A percentile compares a stretch with the other conserved stretches of the same genome.
These are phyloP conservation scores for Umbellularia californica DNA, from an alignment of 164 flowering plant genomes.

Conservation along the genomic window DNA sequence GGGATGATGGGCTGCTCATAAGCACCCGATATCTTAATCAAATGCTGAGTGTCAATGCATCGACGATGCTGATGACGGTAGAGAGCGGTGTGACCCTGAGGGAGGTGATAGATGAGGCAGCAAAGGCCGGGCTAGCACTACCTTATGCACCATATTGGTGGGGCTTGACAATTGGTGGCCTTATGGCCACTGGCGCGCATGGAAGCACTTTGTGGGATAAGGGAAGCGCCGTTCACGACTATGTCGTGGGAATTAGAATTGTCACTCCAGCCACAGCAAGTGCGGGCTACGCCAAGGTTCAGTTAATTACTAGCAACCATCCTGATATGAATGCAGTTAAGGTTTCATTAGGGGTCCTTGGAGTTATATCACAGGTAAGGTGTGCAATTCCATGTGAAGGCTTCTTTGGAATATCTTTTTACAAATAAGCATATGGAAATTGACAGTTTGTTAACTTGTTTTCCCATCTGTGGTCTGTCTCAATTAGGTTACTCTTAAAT, in stretches of 20 bases:
- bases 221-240: conserved; percentile 69
- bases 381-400: not conserved
- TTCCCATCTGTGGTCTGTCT: not conserved
- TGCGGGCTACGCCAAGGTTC: conserved; percentile 51
- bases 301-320: conserved; percentile 24
- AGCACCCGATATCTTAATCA: conserved; percentile 54
- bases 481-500: conserved; percentile 50
- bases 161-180: conserved; percentile 71
- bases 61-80: conserved; percentile 38
- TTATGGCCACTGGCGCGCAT: conserved; percentile 69
- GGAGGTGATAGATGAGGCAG: conserved; percentile 48
- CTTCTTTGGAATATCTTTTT: not conserved
- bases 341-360: conserved; percentile 76
- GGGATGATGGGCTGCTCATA: conserved; percentile 47
- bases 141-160: conserved; percentile 78
- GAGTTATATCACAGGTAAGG: conserved; percentile 69
- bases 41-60: conserved; percentile 22
- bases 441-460: not conserved
- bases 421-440: not conserved
- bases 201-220: conserved; percentile 69
- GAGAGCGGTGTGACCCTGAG: conserved; percentile 56
- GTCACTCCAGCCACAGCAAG: conserved; percentile 42
- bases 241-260: conserved; percentile 40
- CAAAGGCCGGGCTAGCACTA: conserved; percentile 49
- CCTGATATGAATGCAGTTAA: conserved; percentile 47